Evolutionary conservation across 306 rosid genomes (phyloP).

Genomic region (Potentilla sterilis): DNA sequence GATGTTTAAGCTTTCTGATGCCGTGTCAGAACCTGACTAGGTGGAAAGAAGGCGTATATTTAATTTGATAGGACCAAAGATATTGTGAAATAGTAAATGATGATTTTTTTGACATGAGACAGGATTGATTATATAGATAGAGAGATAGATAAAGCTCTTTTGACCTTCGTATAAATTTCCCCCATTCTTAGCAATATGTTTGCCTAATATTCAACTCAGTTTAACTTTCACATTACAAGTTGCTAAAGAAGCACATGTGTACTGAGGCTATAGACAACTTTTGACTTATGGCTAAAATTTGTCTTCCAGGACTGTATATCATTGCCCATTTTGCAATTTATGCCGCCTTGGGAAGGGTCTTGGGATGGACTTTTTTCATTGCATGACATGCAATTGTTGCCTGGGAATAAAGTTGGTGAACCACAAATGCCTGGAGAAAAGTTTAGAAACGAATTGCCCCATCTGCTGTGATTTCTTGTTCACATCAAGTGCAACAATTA

Average conservation of each 20-base stretch:
- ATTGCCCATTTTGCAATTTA: slow-evolving; percentile 97
- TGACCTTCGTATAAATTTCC: background rate
- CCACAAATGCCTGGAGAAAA: slow-evolving; percentile 96
- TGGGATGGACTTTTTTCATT: slow-evolving; percentile 90
- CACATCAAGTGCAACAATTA: slow-evolving; percentile 94
- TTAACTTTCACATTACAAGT: background rate
- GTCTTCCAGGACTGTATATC: slow-evolving; percentile 76
- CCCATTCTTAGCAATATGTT: background rate
- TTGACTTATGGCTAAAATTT: slow-evolving; percentile 5
- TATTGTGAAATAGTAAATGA: background rate
- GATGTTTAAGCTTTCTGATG: background rate
- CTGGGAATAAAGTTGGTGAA: slow-evolving; percentile 73
- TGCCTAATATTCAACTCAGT: background rate
- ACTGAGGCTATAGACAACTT: background rate
- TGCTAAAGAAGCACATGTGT: background rate
- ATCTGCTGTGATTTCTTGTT: slow-evolving; percentile 93
- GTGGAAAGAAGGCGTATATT: background rate
- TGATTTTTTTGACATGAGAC: background rate
- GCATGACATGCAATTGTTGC: slow-evolving; percentile 99
- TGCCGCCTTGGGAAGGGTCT: slow-evolving; percentile 98
- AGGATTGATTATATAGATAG: background rate
- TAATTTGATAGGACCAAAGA: background rate
- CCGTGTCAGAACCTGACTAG: background rate
- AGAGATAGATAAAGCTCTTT: background rate
- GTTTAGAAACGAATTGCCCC: slow-evolving; percentile 96